phyloP scores from a whole-genome alignment of 495 filamentous ascomycete genomes.

The Hypoxylon cercidicola region DNA sequence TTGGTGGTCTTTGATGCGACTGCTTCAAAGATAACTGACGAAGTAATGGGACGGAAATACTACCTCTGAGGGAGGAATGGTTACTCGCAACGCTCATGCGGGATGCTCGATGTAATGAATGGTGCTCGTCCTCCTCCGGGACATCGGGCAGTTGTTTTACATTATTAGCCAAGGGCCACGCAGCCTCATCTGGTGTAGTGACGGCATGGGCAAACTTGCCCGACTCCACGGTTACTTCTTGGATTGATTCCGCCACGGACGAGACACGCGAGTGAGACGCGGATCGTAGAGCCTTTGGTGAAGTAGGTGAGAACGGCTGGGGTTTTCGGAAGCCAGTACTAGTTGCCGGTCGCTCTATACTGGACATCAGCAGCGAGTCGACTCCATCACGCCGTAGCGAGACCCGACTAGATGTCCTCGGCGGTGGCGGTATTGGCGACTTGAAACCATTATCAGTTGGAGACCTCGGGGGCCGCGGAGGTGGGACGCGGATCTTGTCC shows the following conservation, averaged over 20 bases:
- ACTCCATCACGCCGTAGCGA: constrained; percentile 56
- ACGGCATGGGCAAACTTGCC: constrained; percentile 51
- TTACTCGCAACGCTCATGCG: constrained; percentile 55
- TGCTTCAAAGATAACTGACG: constrained; percentile 49
- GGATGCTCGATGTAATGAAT: constrained; percentile 40
- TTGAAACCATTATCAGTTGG: constrained; percentile 48
- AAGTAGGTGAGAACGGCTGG: constrained; percentile 47
- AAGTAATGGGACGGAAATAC: constrained; percentile 59
- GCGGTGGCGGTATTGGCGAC: constrained; percentile 52
- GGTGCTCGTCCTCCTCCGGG: constrained; percentile 75
- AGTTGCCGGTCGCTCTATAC: constrained; percentile 53
- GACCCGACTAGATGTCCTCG: constrained; percentile 60
- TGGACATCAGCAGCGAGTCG: constrained; percentile 45
- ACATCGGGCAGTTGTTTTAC: constrained; percentile 70
- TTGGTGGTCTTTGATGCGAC: constrained; percentile 49
- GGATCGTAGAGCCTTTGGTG: constrained; percentile 41
- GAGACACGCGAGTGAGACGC: constrained; percentile 42
- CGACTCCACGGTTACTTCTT: constrained; percentile 40
- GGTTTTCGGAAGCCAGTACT: constrained; percentile 54
- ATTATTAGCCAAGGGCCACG: constrained; percentile 59
- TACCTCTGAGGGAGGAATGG: constrained; percentile 55
- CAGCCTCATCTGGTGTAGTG: constrained; percentile 60
- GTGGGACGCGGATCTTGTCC: constrained; percentile 57
- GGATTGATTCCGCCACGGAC: constrained; percentile 44
- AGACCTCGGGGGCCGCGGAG: constrained; percentile 61